Evolutionary conservation across 495 filamentous ascomycete genomes (phyloP).

Genomic region (Cairneyella variabilis): DNA sequence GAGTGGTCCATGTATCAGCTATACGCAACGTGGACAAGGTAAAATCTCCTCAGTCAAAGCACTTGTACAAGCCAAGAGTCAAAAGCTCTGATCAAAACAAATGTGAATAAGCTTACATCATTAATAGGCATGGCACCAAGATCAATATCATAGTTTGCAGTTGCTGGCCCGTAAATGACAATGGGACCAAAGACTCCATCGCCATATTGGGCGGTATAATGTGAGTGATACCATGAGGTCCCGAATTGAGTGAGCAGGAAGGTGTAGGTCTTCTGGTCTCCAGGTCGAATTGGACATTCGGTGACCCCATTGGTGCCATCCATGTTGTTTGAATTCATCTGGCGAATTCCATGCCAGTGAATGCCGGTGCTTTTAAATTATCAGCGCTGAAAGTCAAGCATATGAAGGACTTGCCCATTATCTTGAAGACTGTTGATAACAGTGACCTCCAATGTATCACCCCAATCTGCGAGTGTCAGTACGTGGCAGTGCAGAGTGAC

Average conservation of each 20-base stretch:
- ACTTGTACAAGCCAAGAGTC: no score
- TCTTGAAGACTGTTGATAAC: conserved; percentile 44
- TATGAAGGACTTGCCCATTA: conserved; percentile 24
- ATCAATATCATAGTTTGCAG: conserved; percentile 38
- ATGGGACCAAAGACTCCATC: conserved; percentile 45
- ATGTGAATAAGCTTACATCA: no score
- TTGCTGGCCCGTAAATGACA: conserved; percentile 32
- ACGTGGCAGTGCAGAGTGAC: not conserved
- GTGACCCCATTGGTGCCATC: conserved; percentile 37
- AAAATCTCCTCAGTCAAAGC: no score
- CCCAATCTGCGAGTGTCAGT: conserved; percentile 15
- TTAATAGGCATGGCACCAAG: conserved; percentile 40
- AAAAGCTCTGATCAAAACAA: no score
- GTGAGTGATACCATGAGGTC: conserved; percentile 57
- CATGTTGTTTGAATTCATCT: conserved; percentile 30
- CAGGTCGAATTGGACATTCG: conserved; percentile 42
- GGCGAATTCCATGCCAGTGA: conserved; percentile 54
- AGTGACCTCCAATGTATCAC: conserved; percentile 44
- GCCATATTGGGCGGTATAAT: conserved; percentile 50
- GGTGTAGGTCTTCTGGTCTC: conserved; percentile 41
- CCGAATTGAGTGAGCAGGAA: conserved; percentile 50
- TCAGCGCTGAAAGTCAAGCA: not conserved
- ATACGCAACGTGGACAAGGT: no score
- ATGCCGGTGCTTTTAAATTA: conserved; percentile 7
- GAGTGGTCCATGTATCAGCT: no score